These are phyloP conservation scores for Diophrys sp. DNA, from an alignment of 73 alveolate species.

Conservation along the genomic window DNA sequence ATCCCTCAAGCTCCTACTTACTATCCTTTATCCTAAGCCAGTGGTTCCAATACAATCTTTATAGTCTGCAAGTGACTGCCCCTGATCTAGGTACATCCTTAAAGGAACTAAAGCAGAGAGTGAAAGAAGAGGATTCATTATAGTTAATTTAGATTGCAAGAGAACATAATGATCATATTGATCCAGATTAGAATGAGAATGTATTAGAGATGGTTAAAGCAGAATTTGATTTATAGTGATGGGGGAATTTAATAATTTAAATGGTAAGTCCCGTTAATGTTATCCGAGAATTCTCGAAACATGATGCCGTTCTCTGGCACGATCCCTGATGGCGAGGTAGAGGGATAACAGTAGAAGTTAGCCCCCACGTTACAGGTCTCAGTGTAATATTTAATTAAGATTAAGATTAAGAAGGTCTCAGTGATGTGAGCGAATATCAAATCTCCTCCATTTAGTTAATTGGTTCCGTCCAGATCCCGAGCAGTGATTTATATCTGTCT, in stretches of 20 bases:
- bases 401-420: no score
- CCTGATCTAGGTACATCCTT: neutral
- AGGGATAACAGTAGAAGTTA: constrained; percentile 16
- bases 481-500: neutral
- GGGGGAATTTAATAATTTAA: constrained; percentile 30
- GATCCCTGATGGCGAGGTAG: constrained; percentile 15
- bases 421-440: constrained; percentile 28
- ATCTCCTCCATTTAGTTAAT: constrained; percentile 28
- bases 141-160: neutral
- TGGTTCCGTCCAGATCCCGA: constrained; percentile 8
- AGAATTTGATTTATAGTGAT: no score
- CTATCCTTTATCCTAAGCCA: no score
- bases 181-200: no score
- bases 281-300: constrained; percentile 24
- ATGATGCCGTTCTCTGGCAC: neutral
- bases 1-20: no score
- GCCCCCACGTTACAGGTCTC: constrained; percentile 6
- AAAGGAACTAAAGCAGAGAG: neutral
- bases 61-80: neutral
- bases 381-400: no score
- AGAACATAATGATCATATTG: no score
- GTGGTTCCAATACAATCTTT: no score
- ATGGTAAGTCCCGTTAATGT: constrained; percentile 38
- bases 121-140: neutral
- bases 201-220: no score